Conservation (phyloP, 2,329 filamentous ascomycete species). For the Calcarisporium arbuscula region DNA sequence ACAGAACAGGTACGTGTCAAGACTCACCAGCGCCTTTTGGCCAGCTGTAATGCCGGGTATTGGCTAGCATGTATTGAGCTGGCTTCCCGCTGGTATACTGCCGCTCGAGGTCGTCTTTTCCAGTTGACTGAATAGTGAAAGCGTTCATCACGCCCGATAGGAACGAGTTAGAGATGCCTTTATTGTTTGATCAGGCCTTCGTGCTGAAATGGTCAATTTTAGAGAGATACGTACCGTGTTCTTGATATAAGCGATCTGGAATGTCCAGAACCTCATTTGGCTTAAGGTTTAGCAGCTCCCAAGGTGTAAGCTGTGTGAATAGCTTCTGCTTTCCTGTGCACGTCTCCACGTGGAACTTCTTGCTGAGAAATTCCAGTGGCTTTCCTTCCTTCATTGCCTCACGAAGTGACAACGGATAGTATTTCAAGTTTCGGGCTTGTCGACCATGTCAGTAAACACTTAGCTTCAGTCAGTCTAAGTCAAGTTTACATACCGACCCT, state of each 20-base stretch:
- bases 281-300: constrained; percentile 40
- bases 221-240: too few species aligned
- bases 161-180: constrained; percentile 31
- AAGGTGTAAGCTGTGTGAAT: constrained; percentile 28
- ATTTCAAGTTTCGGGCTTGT: constrained; percentile 42
- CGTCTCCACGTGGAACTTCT: constrained; percentile 31
- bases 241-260: constrained; percentile 26
- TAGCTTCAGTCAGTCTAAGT: too few species aligned
- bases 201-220: too few species aligned
- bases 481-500: too few species aligned
- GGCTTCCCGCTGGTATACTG: constrained; percentile 24
- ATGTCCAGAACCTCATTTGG: constrained; percentile 32
- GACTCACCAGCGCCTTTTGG: constrained; percentile 38
- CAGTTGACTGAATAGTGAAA: constrained; percentile 31
- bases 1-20: neutral
- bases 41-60: constrained; percentile 42
- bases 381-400: constrained; percentile 27
- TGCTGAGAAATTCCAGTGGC: constrained; percentile 28
- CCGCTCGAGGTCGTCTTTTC: constrained; percentile 30
- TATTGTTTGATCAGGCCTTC: too few species aligned
- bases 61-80: constrained; percentile 29
- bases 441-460: too few species aligned
- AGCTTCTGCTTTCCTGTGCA: constrained; percentile 25
- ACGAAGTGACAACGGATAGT: constrained; percentile 34
- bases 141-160: constrained; percentile 18